Conservation (phyloP, 139 green algal genomes). For the Zygnema circumcarinatum region DNA sequence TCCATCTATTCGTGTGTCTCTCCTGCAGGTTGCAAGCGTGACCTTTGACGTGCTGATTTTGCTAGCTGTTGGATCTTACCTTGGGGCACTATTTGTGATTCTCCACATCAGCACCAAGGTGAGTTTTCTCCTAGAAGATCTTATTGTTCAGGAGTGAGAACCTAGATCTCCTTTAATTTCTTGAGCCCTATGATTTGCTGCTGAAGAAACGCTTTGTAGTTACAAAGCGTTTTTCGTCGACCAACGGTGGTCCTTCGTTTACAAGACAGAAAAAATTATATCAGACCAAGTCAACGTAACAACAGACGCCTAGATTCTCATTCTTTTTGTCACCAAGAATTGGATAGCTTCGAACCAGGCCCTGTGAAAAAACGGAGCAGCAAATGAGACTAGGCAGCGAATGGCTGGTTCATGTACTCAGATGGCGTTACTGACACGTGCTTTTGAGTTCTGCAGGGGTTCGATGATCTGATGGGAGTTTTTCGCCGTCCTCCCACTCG, state of each 20-base stretch:
- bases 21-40: constrained; percentile 54
- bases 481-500: constrained; percentile 24
- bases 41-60: constrained; percentile 57
- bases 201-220: too few relatives aligned
- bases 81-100: constrained; percentile 43
- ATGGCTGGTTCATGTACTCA: background rate
- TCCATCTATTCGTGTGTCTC: too few relatives aligned
- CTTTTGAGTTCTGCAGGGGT: constrained; percentile 26
- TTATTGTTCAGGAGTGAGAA: background rate
- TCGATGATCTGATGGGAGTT: constrained; percentile 48
- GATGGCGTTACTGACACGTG: constrained; percentile 8
- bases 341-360: too few relatives aligned
- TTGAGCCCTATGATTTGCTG: constrained; percentile 18
- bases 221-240: constrained; percentile 17
- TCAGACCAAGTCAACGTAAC: too few relatives aligned
- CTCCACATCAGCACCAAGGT: constrained; percentile 59
- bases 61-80: constrained; percentile 42
- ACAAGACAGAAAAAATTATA: background rate
- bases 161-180: background rate
- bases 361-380: too few relatives aligned
- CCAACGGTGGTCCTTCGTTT: background rate
- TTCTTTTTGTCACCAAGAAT: too few relatives aligned
- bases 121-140: background rate
- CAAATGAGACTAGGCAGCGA: too few relatives aligned
- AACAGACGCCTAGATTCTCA: too few relatives aligned